phyloP scores from a whole-genome alignment of 306 rosid genomes.

The Inga oerstediana region DNA sequence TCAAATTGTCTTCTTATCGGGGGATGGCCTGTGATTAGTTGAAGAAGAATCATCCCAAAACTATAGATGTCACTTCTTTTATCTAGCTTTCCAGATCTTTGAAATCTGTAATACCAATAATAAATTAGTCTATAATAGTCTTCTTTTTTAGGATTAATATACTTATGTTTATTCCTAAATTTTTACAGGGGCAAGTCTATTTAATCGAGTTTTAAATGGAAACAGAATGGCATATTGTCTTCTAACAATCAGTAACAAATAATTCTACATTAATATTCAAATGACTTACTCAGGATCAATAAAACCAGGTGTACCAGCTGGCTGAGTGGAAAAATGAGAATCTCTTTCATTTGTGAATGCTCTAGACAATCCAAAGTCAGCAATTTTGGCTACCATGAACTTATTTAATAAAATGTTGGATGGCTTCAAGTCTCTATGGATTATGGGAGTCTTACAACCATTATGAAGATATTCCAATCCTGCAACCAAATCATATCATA shows the following conservation, averaged over 20 bases:
- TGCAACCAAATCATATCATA: not conserved
- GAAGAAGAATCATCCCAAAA: constrained; percentile 6
- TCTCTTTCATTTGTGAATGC: not conserved
- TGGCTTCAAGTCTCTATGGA: constrained; percentile 48
- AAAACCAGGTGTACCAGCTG: constrained; percentile 36
- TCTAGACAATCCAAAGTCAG: constrained; percentile 49
- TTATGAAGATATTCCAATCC: constrained; percentile 33
- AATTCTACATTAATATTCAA: no score
- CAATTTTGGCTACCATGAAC: constrained; percentile 39
- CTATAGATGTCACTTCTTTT: not conserved
- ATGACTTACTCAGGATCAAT: constrained; percentile 42
- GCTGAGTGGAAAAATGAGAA: constrained; percentile 25
- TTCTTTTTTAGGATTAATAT: no score
- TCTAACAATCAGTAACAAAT: no score
- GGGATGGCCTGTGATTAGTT: not conserved
- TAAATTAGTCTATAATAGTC: not conserved
- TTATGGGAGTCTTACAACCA: constrained; percentile 26
- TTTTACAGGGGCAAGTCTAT: no score
- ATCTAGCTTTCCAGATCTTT: not conserved
- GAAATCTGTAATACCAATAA: not conserved
- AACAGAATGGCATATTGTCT: not conserved
- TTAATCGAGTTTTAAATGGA: not conserved
- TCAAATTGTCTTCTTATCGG: not conserved
- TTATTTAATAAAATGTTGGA: constrained; percentile 43
- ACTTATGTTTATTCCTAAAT: no score